A percentile compares a stretch with the other conserved stretches of the same genome.
Conservation (phyloP, 768 basidiomycete genomes). For the Tephrocybe rancida region DNA sequence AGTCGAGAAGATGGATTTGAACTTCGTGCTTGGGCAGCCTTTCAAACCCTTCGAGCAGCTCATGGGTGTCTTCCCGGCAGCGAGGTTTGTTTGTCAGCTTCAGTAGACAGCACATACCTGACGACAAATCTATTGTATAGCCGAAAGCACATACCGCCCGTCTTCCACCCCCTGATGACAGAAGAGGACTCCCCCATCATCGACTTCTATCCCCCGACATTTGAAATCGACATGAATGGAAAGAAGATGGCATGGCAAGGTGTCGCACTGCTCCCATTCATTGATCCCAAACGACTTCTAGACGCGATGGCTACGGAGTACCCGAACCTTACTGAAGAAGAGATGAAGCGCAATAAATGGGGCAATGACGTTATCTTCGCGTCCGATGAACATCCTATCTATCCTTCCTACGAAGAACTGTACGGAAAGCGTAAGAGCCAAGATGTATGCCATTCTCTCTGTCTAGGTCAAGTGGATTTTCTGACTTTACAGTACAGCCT, state of each 20-base stretch:
- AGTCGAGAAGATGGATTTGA: constrained; percentile 75
- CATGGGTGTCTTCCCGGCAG: constrained; percentile 97
- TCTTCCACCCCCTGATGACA: constrained; percentile 88
- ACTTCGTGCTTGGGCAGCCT: constrained; percentile 79
- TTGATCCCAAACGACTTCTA: constrained; percentile 81
- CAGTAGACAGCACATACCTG: constrained; percentile 2
- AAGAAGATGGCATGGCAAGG: constrained; percentile 99
- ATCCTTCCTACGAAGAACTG: constrained; percentile 83
- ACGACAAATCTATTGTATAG: constrained; percentile 37
- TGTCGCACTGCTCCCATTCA: constrained; percentile 95
- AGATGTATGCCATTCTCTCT: constrained; percentile 56
- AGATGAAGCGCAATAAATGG: constrained; percentile 81
- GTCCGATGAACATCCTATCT: constrained; percentile 81
- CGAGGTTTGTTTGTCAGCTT: constrained; percentile 53
- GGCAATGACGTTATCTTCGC: constrained; percentile 85
- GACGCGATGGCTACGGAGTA: constrained; percentile 78
- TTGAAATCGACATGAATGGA: constrained; percentile 99
- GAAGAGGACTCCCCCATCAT: constrained; percentile 88
- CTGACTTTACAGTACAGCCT: constrained; percentile 51
- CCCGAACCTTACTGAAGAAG: constrained; percentile 74
- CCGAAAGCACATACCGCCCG: constrained; percentile 83
- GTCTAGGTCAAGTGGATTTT: constrained; percentile 3
- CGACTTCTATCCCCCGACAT: constrained; percentile 92
- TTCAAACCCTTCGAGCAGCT: constrained; percentile 98
- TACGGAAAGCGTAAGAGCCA: constrained; percentile 88